Percentiles rank a stretch among this genome's conserved stretches.
Conservation (phyloP, 1,284 basidiomycete genomes). For the Golubevia pallescens region DNA sequence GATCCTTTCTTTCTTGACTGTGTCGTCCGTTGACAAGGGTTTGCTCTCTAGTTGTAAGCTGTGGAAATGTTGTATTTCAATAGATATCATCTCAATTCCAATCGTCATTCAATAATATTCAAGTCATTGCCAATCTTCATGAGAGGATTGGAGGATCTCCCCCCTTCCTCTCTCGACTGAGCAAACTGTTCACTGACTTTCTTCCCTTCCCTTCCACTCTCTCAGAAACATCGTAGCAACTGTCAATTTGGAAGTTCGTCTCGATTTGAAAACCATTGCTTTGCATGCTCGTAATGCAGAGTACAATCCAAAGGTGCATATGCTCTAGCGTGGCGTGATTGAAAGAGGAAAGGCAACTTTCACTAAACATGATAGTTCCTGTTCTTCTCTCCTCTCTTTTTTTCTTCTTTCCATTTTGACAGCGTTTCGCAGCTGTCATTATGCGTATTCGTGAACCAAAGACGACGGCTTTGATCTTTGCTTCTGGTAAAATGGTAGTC, state of each 20-base stretch:
- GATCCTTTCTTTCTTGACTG: background rate
- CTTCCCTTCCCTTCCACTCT: background rate
- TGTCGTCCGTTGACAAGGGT: slow-evolving; percentile 3
- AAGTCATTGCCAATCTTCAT: too few species aligned
- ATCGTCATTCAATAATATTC: background rate
- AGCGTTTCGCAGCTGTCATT: slow-evolving; percentile 63
- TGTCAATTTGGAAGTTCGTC: slow-evolving; percentile 59
- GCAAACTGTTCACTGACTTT: background rate
- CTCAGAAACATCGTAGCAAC: slow-evolving; percentile 54
- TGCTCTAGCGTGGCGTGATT: background rate
- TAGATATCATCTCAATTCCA: background rate
- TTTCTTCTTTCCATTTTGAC: slow-evolving; percentile 7
- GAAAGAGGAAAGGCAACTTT: background rate
- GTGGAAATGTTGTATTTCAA: background rate
- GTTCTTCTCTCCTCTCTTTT: background rate
- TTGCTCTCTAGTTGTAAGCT: background rate
- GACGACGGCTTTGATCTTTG: slow-evolving; percentile 64
- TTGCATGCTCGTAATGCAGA: slow-evolving; percentile 63
- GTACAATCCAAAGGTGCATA: slow-evolving; percentile 60
- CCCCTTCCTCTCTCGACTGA: background rate
- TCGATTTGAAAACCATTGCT: slow-evolving; percentile 63
- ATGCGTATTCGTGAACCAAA: slow-evolving; percentile 65
- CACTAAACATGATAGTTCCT: background rate
- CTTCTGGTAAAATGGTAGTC: slow-evolving; percentile 64
- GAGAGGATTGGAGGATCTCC: too few species aligned